Percentiles rank a stretch among this genome's conserved stretches.
These are phyloP conservation scores for Penicillium brevicompactum DNA, from an alignment of 2,329 filamentous ascomycete genomes.

Conservation along the genomic window DNA sequence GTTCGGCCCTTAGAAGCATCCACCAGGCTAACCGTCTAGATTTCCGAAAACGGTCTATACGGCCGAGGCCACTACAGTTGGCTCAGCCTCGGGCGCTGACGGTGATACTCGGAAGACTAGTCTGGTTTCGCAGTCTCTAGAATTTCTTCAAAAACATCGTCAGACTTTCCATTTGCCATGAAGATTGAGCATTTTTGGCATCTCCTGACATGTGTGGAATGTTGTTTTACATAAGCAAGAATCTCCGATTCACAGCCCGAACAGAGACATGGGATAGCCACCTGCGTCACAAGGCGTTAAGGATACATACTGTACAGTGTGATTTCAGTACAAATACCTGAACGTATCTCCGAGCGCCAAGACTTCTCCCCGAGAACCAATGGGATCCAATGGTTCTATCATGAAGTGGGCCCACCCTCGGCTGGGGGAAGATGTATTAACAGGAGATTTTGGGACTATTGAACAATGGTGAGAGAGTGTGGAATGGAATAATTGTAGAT, in stretches of 20 bases:
- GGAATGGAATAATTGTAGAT: too few relatives aligned
- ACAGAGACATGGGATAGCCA: conserved; percentile 17
- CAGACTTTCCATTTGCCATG: not conserved
- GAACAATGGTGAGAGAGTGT: not conserved
- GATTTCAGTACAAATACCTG: conserved; percentile 1
- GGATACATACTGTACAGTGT: not conserved
- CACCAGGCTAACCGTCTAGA: not conserved
- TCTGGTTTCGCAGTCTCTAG: not conserved
- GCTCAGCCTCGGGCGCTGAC: conserved; percentile 2
- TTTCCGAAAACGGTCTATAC: not conserved
- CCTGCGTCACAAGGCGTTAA: conserved; percentile 16
- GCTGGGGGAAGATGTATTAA: not conserved
- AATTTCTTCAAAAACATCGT: not conserved
- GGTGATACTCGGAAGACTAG: not conserved
- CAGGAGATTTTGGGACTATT: not conserved
- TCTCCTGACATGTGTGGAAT: conserved; percentile 13
- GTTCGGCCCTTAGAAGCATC: not conserved
- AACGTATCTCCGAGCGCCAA: conserved; percentile 1
- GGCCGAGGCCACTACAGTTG: not conserved
- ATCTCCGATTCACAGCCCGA: not conserved
- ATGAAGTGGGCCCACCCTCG: not conserved
- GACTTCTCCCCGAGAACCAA: not conserved
- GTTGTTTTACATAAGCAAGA: conserved; percentile 3
- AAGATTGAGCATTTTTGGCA: not conserved
- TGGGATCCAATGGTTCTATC: not conserved